A percentile compares a stretch with the other conserved stretches of the same genome.
These are phyloP conservation scores for Aquanectria penicillioides DNA, from an alignment of 2,329 filamentous ascomycete genomes.

Conservation along the genomic window DNA sequence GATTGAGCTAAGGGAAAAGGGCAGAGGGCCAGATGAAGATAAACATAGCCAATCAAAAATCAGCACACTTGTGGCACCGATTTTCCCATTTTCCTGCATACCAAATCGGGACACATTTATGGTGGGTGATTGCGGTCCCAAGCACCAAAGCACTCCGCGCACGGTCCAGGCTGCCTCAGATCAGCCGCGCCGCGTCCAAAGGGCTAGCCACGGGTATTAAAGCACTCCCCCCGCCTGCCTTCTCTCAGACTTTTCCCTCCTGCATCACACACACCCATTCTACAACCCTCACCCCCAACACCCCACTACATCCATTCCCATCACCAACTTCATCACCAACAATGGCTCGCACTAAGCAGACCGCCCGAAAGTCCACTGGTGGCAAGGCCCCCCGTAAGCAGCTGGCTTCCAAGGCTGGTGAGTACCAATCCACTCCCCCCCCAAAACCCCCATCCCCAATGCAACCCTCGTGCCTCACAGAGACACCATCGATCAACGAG, in stretches of 20 bases:
- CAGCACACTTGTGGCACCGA: conserved; percentile 28
- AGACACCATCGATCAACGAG: conserved; percentile 14
- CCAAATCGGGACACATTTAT: conserved; percentile 31
- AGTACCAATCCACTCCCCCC: conserved; percentile 27
- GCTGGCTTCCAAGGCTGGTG: conserved; percentile 94
- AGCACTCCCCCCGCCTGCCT: conserved; percentile 56
- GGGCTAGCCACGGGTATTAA: conserved; percentile 52
- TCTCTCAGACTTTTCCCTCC: conserved; percentile 50
- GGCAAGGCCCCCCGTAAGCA: conserved; percentile 90
- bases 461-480: background rate
- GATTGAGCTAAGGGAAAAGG: conserved; percentile 6
- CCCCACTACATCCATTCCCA: conserved; percentile 42
- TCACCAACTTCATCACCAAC: conserved; percentile 48
- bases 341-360: conserved; percentile 75
- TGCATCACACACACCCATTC: conserved; percentile 55
- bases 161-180: conserved; percentile 43
- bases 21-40: conserved; percentile 4
- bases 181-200: conserved; percentile 48
- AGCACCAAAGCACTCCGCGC: conserved; percentile 29
- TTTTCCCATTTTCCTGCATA: conserved; percentile 36
- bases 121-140: conserved; percentile 35
- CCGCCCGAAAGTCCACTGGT: conserved; percentile 80
- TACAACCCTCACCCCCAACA: conserved; percentile 41
- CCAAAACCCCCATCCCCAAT: too few species aligned
- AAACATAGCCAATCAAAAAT: conserved; percentile 42